These are phyloP conservation scores for Boletus subparvulus DNA, from an alignment of 768 basidiomycete species.

Conservation along the genomic window DNA sequence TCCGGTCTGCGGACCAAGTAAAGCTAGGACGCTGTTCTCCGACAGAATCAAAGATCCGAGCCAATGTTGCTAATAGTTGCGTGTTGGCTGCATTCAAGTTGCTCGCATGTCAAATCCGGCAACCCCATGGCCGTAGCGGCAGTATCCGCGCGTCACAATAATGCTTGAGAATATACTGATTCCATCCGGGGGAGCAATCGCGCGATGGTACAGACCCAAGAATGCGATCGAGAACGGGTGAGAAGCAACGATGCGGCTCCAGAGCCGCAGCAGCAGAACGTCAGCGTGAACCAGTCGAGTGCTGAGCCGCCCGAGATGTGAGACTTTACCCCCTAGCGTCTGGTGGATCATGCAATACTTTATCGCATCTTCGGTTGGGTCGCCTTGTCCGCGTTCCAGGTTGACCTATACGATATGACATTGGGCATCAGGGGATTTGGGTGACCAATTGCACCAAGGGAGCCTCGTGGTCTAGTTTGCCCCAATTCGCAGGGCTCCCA, in stretches of 20 bases:
- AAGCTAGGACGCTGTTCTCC: background rate
- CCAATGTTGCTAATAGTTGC: background rate
- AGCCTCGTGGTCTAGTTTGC: conserved; percentile 14
- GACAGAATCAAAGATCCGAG: conserved; percentile 15
- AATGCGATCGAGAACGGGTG: background rate
- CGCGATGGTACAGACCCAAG: background rate
- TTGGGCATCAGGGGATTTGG: conserved; percentile 3
- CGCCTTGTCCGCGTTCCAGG: background rate
- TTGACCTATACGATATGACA: background rate
- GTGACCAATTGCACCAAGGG: conserved; percentile 9
- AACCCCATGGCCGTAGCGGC: background rate
- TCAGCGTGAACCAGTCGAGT: background rate
- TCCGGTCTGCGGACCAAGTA: background rate
- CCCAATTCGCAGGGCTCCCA: conserved; percentile 5
- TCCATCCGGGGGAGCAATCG: background rate
- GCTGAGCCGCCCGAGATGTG: background rate
- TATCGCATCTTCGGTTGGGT: background rate
- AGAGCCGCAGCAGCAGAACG: background rate
- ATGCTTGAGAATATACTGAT: background rate
- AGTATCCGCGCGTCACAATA: background rate
- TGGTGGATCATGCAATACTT: background rate
- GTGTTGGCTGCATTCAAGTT: conserved; percentile 1
- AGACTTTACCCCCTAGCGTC: background rate
- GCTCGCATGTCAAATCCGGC: background rate
- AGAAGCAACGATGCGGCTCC: background rate